These are phyloP conservation scores for Streptanthus diversifolius DNA, from an alignment of 345 rosid genomes.

Conservation along the genomic window DNA sequence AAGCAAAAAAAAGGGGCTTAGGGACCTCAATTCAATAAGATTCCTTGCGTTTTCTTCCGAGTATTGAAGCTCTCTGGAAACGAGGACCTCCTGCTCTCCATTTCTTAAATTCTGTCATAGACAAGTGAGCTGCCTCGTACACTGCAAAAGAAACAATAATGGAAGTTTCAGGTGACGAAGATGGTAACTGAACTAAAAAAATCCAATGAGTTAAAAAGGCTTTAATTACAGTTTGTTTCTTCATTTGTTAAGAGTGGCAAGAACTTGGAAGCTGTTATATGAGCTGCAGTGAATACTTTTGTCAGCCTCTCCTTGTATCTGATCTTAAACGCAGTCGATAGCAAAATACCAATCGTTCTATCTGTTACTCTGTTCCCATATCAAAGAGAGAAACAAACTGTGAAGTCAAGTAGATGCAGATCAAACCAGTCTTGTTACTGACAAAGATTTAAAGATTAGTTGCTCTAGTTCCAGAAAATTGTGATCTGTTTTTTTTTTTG, in stretches of 20 bases:
- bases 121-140: conserved; percentile 74
- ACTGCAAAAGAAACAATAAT: conserved; percentile 37
- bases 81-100: conserved; percentile 89
- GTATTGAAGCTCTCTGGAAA: conserved; percentile 77
- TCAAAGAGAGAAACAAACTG: not conserved
- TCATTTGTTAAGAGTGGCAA: conserved; percentile 49
- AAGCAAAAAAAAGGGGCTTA: conserved; percentile 1
- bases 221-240: conserved; percentile 54
- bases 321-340: conserved; percentile 64
- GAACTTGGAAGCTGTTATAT: conserved; percentile 55
- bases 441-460: not conserved
- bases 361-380: conserved; percentile 47
- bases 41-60: conserved; percentile 85
- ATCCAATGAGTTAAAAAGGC: not conserved
- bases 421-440: not conserved
- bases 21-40: conserved; percentile 32
- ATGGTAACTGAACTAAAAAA: not conserved
- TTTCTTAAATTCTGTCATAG: conserved; percentile 69
- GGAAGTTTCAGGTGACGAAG: not conserved
- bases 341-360: conserved; percentile 64
- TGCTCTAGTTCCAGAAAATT: not conserved
- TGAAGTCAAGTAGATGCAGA: not conserved
- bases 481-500: not conserved
- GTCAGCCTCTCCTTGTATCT: conserved; percentile 71
- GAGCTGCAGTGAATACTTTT: conserved; percentile 72